These are phyloP conservation scores for Actinomortierella ambigua DNA, from an alignment of 371 early-diverging fungal genomes.

Conservation along the genomic window DNA sequence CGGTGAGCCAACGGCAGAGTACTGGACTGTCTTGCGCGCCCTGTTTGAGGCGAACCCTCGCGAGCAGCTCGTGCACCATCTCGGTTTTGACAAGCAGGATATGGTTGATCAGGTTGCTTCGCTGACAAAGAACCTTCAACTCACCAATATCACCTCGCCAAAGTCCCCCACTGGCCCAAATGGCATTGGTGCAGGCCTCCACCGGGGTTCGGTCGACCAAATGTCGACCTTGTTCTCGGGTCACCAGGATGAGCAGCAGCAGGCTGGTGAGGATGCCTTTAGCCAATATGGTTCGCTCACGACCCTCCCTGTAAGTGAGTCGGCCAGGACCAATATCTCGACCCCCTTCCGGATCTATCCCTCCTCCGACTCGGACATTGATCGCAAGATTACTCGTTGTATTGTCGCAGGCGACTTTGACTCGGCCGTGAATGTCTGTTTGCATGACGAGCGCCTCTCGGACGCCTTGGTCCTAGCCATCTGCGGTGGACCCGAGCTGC, in stretches of 20 bases:
- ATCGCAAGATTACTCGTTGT: slow-evolving; percentile 81
- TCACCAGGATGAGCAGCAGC: slow-evolving; percentile 14
- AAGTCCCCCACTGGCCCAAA: slow-evolving; percentile 25
- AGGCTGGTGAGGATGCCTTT: slow-evolving; percentile 26
- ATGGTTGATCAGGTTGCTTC: slow-evolving; percentile 57
- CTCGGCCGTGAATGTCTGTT: slow-evolving; percentile 85
- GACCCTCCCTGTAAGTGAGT: slow-evolving; percentile 12
- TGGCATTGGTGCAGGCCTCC: slow-evolving; percentile 12
- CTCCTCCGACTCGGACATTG: slow-evolving; percentile 64
- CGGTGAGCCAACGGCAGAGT: slow-evolving; percentile 48
- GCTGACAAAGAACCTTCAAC: slow-evolving; percentile 44
- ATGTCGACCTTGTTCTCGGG: slow-evolving; percentile 27
- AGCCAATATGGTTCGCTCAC: slow-evolving; percentile 16
- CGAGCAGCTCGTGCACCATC: slow-evolving; percentile 81
- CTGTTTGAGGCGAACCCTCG: slow-evolving; percentile 82
- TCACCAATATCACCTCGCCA: slow-evolving; percentile 13
- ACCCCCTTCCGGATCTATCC: slow-evolving; percentile 68
- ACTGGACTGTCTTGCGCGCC: slow-evolving; percentile 87
- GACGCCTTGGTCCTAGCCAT: slow-evolving; percentile 93
- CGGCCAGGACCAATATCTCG: slow-evolving; percentile 30
- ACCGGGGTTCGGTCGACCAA: slow-evolving; percentile 19
- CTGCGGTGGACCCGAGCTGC: slow-evolving; percentile 85
- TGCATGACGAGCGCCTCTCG: slow-evolving; percentile 79
- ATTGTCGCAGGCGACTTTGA: slow-evolving; percentile 91
- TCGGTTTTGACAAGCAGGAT: slow-evolving; percentile 81